These are phyloP conservation scores for Hirsutella minnesotensis DNA, from an alignment of 2,329 filamentous ascomycete species.

Conservation along the genomic window DNA sequence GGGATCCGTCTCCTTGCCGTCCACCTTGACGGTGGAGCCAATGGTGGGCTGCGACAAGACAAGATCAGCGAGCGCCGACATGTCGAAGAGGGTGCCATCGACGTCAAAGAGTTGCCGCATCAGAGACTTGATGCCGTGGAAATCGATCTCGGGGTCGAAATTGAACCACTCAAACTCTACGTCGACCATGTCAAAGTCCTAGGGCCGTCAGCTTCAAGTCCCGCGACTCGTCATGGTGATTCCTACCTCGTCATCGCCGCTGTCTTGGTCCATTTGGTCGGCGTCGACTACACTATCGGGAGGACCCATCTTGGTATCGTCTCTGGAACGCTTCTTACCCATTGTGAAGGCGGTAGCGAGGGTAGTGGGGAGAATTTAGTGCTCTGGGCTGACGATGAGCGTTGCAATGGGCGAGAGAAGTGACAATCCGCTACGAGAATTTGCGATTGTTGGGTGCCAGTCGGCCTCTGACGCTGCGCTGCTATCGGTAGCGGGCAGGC, in stretches of 20 bases:
- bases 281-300: constrained; percentile 21
- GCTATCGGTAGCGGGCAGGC: no score
- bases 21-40: constrained; percentile 94
- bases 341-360: constrained; percentile 18
- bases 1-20: constrained; percentile 82
- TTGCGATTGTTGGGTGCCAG: no score
- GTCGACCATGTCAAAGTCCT: constrained; percentile 87
- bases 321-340: constrained; percentile 40
- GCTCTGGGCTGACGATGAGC: no score
- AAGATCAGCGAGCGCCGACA: constrained; percentile 75
- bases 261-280: constrained; percentile 38
- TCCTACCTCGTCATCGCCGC: constrained; percentile 41
- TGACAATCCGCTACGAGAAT: no score
- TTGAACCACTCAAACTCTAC: constrained; percentile 99
- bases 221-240: background rate
- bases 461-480: no score
- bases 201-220: background rate
- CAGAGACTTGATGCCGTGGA: constrained; percentile 85
- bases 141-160: constrained; percentile 78
- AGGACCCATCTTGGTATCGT: constrained; percentile 31
- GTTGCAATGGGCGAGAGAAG: no score
- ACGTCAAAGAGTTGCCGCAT: constrained; percentile 86
- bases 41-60: constrained; percentile 79
- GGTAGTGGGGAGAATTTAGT: no score
- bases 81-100: constrained; percentile 74